Percentiles rank a stretch among this genome's conserved stretches.
These are phyloP conservation scores for Penicillium pancosmium DNA, from an alignment of 495 filamentous ascomycete species.

Conservation along the genomic window DNA sequence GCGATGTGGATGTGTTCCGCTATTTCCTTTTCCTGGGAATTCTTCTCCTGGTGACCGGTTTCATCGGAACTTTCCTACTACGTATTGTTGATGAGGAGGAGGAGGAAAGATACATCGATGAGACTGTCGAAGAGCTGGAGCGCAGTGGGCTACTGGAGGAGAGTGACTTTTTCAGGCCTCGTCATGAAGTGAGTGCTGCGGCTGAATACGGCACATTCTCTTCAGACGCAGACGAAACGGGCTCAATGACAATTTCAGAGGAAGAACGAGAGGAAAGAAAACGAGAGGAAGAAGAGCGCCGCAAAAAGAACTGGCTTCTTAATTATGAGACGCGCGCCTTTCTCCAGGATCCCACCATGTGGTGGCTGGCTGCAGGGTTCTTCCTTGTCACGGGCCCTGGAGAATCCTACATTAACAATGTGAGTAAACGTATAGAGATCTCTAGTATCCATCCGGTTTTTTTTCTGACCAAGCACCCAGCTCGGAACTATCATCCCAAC, in stretches of 20 bases:
- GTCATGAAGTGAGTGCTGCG: constrained; percentile 37
- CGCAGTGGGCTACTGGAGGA: constrained; percentile 81
- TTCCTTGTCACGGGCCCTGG: constrained; percentile 93
- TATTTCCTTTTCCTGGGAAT: constrained; percentile 83
- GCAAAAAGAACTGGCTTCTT: constrained; percentile 82
- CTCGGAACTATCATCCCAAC: constrained; percentile 90
- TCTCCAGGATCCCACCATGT: constrained; percentile 88
- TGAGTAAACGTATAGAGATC: constrained; percentile 18
- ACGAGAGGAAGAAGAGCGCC: constrained; percentile 63
- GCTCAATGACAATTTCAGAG: constrained; percentile 43
- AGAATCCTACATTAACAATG: constrained; percentile 96
- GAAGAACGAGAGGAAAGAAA: constrained; percentile 48
- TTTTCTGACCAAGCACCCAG: constrained; percentile 29
- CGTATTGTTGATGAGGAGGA: constrained; percentile 66
- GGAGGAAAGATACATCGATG: constrained; percentile 74
- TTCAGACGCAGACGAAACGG: constrained; percentile 26
- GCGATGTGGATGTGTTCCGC: constrained; percentile 82
- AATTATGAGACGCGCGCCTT: constrained; percentile 86
- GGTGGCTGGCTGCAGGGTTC: constrained; percentile 88
- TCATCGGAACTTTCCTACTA: constrained; percentile 74
- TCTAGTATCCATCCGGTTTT: neutral
- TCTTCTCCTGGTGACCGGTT: constrained; percentile 65
- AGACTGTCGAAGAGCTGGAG: constrained; percentile 82
- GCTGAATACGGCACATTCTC: constrained; percentile 57
- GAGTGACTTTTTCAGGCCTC: constrained; percentile 60